Evolutionary conservation across 352 stramenopile genomes (phyloP).

Genomic region (Phytophthora pisi): DNA sequence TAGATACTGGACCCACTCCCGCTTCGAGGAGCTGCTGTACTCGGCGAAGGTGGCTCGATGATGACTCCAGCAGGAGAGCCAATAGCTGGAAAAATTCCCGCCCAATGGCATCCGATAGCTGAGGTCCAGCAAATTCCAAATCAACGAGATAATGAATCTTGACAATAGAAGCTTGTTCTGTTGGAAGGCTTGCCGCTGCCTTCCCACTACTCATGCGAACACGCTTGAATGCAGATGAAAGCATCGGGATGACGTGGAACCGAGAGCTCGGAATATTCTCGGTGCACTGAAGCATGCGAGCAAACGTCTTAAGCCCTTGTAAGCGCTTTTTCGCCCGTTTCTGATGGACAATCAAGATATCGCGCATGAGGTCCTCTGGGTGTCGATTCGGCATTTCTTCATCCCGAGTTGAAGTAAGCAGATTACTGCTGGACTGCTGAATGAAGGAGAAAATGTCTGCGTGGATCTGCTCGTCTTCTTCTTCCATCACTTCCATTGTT

Average conservation of each 20-base stretch:
- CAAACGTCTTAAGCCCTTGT: conserved; percentile 72
- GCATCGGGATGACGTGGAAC: conserved; percentile 74
- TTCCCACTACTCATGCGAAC: conserved; percentile 12
- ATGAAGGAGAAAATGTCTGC: conserved; percentile 85
- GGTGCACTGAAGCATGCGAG: conserved; percentile 51
- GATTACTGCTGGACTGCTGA: conserved; percentile 49
- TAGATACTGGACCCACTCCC: conserved; percentile 1
- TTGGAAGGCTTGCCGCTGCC: not conserved
- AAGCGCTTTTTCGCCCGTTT: conserved; percentile 54
- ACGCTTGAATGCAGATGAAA: conserved; percentile 82
- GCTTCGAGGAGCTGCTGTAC: conserved; percentile 44
- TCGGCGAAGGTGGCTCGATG: conserved; percentile 42
- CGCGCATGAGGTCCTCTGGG: conserved; percentile 56
- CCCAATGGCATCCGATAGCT: conserved; percentile 49
- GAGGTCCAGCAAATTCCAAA: conserved; percentile 70
- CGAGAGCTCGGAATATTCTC: conserved; percentile 64
- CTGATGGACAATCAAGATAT: conserved; percentile 57
- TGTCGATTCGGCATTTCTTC: conserved; percentile 10
- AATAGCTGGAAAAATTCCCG: conserved; percentile 77
- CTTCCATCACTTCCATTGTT: conserved; percentile 74
- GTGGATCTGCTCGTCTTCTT: conserved; percentile 87
- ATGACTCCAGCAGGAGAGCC: conserved; percentile 53
- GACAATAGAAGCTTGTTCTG: conserved; percentile 30
- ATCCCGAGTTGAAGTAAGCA: conserved; percentile 13
- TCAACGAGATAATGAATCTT: conserved; percentile 83